Evolutionary conservation across 768 basidiomycete species (phyloP).

Genomic region (Pleurotus giganteus): DNA sequence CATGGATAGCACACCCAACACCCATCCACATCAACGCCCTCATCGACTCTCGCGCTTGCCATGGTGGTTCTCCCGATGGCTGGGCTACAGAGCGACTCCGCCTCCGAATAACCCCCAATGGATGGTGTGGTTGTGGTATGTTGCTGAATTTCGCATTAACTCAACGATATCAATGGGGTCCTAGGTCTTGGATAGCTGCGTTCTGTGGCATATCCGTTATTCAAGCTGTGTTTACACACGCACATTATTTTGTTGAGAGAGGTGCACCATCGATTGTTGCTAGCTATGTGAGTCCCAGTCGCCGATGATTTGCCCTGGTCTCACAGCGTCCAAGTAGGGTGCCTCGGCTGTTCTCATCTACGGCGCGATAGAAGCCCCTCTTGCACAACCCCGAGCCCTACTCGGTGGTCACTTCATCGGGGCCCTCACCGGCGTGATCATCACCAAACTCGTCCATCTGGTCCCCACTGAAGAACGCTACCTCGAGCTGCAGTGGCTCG

Average conservation of each 20-base stretch:
- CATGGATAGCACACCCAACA: too few relatives aligned
- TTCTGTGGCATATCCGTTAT: slow-evolving; percentile 48
- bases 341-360: slow-evolving; percentile 56
- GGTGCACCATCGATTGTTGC: slow-evolving; percentile 46
- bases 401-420: slow-evolving; percentile 52
- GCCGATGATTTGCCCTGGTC: neutral
- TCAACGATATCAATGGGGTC: too few relatives aligned
- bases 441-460: slow-evolving; percentile 50
- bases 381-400: slow-evolving; percentile 51
- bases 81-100: slow-evolving; percentile 39
- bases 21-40: neutral
- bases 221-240: slow-evolving; percentile 47
- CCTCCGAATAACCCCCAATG: slow-evolving; percentile 30
- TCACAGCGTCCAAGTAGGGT: slow-evolving; percentile 31
- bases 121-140: slow-evolving; percentile 43
- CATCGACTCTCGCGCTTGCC: slow-evolving; percentile 33
- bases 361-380: slow-evolving; percentile 50
- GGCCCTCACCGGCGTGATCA: slow-evolving; percentile 44
- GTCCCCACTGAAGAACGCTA: slow-evolving; percentile 41
- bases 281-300: slow-evolving; percentile 37
- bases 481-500: slow-evolving; percentile 46
- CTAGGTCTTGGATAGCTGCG: slow-evolving; percentile 38
- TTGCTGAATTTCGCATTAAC: neutral
- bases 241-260: slow-evolving; percentile 43
- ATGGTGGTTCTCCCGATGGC: slow-evolving; percentile 36